These are phyloP conservation scores for Podaxis mareebaensis DNA, from an alignment of 768 basidiomycete genomes.

Conservation along the genomic window DNA sequence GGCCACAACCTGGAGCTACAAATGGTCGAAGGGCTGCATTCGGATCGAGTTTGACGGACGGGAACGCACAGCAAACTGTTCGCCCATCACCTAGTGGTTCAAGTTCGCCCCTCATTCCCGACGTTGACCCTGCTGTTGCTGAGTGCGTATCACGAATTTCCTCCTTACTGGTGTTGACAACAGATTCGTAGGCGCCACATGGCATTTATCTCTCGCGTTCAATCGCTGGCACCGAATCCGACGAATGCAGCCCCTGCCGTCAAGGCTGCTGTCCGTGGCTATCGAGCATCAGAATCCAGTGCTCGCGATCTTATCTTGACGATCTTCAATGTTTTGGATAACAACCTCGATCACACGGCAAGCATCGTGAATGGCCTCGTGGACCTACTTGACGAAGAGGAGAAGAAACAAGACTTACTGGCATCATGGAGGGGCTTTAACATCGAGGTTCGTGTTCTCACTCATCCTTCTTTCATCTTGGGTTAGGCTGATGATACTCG, in stretches of 20 bases:
- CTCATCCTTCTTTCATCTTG: not conserved
- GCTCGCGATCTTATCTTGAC: conserved; percentile 87
- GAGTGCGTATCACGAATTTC: conserved; percentile 44
- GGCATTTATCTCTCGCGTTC: conserved; percentile 64
- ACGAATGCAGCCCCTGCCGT: conserved; percentile 59
- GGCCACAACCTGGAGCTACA: conserved; percentile 24
- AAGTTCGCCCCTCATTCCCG: conserved; percentile 38
- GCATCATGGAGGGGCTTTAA: conserved; percentile 83
- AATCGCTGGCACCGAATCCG: conserved; percentile 56
- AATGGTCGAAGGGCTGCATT: conserved; percentile 62
- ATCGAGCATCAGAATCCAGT: conserved; percentile 70
- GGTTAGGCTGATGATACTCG: not conserved
- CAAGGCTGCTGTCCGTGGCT: conserved; percentile 78
- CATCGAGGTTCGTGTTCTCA: conserved; percentile 57
- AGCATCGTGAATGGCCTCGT: conserved; percentile 73
- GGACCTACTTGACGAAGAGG: conserved; percentile 79
- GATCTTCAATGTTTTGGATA: conserved; percentile 67
- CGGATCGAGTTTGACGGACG: conserved; percentile 54
- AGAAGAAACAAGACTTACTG: conserved; percentile 78
- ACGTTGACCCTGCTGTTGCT: conserved; percentile 49
- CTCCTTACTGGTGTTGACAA: not conserved
- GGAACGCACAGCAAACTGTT: conserved; percentile 21
- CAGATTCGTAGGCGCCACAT: conserved; percentile 57
- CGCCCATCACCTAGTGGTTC: conserved; percentile 32
- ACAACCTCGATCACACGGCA: conserved; percentile 66